Base-by-base conservation (phyloP, 768 basidiomycete species). In the Candolleomyces aberdarensis region DNA sequence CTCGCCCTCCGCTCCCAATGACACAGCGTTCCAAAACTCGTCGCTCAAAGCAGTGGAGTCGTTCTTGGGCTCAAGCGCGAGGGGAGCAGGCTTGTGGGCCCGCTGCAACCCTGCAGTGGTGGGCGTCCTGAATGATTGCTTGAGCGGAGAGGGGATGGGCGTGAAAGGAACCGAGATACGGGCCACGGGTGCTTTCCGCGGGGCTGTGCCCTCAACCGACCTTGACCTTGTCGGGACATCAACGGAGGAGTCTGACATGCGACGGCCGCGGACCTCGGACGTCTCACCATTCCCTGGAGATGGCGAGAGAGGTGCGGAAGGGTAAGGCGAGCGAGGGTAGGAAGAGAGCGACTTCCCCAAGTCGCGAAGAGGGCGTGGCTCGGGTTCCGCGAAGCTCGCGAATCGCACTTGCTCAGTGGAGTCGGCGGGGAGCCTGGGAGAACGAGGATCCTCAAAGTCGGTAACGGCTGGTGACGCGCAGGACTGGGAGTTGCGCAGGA, bases 1-100 rank as follows among this genome's bases (percentile, higher is more conserved):
- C 14, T 72, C 66, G 6, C 36, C 36, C 15, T 59, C 60, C 9
- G 63, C 64, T 19, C 76, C 73, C 57, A 81, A 61, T 7, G 78
- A 75, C 19, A 82, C 70, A 0, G 78, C 75, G 55, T 76, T 68
- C 80, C 80, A 82, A 62, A 82, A 82, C n/a, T 75, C 78, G 47
- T 79, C 72, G 39, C 68, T 77, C 39, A 81, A 74, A 46, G 59
- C 62, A 5, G 63, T 51, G 5, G 59, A 55, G 7, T 58, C 19
- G 22, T 29, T 13, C 22, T 56, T 43, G 11, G 69, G 64, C 52
- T 66, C 66, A 49, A 75, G 67, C 9, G 70, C 65, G 57, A 76
- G 71, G n/a, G 74, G 72, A 15, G 73, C 67, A 5, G 75, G 72
- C 62, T 73, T 75, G 62, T 71, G 67, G 22, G 72, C 49, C 32